Evolutionary conservation across 768 basidiomycete species (phyloP), one percentile per base, ranked within the genome.

Genomic region (Phaeolepiota aurea): DNA sequence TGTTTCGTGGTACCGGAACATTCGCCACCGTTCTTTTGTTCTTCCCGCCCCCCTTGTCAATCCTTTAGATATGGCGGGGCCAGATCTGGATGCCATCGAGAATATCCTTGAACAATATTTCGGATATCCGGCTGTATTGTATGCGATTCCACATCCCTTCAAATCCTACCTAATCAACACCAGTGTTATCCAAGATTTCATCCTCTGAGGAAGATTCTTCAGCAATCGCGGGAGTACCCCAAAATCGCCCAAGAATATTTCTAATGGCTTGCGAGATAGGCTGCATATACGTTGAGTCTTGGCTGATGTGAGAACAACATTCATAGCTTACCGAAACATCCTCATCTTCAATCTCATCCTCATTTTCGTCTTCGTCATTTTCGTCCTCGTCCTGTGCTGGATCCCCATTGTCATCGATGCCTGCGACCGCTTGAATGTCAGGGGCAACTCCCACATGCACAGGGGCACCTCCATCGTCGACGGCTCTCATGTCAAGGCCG

Each of bases 191-290:
- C 44, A 54, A 19, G 7, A 30, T 53, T n/a, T 65, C 68, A 1
- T 69, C 72, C 1, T 72, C 71, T 12, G 65, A 66, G 1, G 68
- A 67, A 25, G 62, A 61, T 10, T 62, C 61, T 4, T 55, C 57
- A 7, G 47, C 54, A 16, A 48, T 47, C 1, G 53, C 36, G 14
- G 42, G 42, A 18, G 65, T 51, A 38, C 68, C 77, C 74, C 77
- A 84, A 46, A 86, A 69, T 5, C 78, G 61, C 38, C 70, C 71
- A 30, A 85, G 44, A 4, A 85, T 58, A 49, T 77, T 79, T 9
- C 78, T 65, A 1, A 83, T 54, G 4, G 79, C 53, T 1, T 78
- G 71, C 16, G 79, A 79, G 51, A 85, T 60, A 2, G 77, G 71
- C 82, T 84, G 25, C 18, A 44, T 23, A 20, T 13, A 32, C 32